These are phyloP conservation scores for Melastoma malabathricum DNA, from an alignment of 345 rosid species.

Conservation along the genomic window DNA sequence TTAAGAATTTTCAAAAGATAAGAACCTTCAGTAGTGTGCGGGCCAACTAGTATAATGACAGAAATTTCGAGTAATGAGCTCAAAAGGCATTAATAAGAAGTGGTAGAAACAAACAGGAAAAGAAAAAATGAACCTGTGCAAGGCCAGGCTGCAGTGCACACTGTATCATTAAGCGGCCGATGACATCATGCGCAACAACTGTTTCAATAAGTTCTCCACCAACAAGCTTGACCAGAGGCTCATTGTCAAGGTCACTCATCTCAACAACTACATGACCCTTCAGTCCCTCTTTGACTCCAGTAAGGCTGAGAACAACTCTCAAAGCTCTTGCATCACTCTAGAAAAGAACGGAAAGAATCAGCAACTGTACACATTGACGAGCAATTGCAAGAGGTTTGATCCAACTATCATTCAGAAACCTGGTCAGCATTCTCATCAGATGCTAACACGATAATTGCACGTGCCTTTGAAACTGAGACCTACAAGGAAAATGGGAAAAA, in stretches of 20 bases:
- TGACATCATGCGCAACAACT: conserved; percentile 93
- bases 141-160: conserved; percentile 91
- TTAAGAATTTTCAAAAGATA: no score
- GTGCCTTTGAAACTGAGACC: conserved; percentile 90
- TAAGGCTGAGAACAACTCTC: conserved; percentile 82
- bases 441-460: conserved; percentile 75
- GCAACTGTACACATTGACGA: conserved; percentile 1
- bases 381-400: not conserved
- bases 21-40: no score
- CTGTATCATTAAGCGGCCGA: conserved; percentile 91
- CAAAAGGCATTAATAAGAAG: no score
- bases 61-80: no score
- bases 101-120: not conserved
- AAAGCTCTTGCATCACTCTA: conserved; percentile 93
- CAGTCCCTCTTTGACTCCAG: conserved; percentile 77
- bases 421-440: conserved; percentile 92
- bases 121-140: conserved; percentile 46
- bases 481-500: conserved; percentile 10
- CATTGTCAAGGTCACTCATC: conserved; percentile 94
- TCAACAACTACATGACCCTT: conserved; percentile 91
- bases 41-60: no score
- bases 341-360: conserved; percentile 9
- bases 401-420: conserved; percentile 24
- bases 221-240: conserved; percentile 88
- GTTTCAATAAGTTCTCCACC: conserved; percentile 90